Percentiles rank a stretch among this genome's conserved stretches.
Conservation (phyloP, 257 asterid genomes). For the Petunia axillaris region DNA sequence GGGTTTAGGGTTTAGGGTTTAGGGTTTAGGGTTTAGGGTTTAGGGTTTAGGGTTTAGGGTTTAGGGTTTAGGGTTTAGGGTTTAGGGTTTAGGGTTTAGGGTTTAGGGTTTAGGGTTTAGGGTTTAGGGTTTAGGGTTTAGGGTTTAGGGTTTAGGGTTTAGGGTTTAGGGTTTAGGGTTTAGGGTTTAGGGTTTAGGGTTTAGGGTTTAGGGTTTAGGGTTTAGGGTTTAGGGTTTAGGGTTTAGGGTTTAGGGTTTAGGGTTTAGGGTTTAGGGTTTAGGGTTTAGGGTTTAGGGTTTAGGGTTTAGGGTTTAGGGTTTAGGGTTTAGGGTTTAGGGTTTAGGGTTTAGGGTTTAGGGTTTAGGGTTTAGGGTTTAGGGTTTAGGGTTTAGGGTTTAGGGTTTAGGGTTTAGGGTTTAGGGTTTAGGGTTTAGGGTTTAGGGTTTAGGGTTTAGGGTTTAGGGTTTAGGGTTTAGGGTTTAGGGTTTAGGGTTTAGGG, state of each 20-base stretch:
- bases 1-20: conserved; percentile 26
- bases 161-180: conserved; percentile 15
- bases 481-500: conserved; percentile 29
- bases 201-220: conserved; percentile 27
- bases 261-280: conserved; percentile 29
- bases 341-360: conserved; percentile 31
- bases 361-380: conserved; percentile 29
- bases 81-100: conserved; percentile 14
- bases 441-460: conserved; percentile 31
- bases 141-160: conserved; percentile 7
- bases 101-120: conserved; percentile 11
- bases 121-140: conserved; percentile 20
- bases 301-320: conserved; percentile 32
- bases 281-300: conserved; percentile 26
- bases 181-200: conserved; percentile 23
- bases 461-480: conserved; percentile 31
- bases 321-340: conserved; percentile 32
- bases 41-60: conserved; percentile 17
- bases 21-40: conserved; percentile 22
- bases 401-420: conserved; percentile 24
- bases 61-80: conserved; percentile 15
- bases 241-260: conserved; percentile 30
- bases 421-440: conserved; percentile 29
- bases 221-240: conserved; percentile 27
- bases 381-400: conserved; percentile 24